phyloP scores from a whole-genome alignment of 805 yeast species.

The Ogataea kodamae region DNA sequence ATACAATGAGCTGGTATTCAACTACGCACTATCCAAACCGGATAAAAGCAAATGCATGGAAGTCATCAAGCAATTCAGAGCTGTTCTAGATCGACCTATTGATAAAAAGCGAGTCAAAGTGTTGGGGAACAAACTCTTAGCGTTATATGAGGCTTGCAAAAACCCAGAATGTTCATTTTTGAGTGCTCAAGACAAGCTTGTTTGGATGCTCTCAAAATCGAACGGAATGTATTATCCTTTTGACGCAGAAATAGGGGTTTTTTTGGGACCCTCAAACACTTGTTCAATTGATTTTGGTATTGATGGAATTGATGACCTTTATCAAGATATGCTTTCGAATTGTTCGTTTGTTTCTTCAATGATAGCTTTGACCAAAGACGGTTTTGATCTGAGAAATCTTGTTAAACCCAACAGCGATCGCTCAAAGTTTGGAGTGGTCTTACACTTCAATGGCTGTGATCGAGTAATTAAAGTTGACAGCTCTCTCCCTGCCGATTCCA shows the following conservation, averaged over 20 bases:
- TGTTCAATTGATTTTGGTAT: constrained; percentile 6
- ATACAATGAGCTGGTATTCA: constrained; percentile 4
- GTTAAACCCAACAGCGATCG: constrained; percentile 26
- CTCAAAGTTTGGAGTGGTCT: constrained; percentile 32
- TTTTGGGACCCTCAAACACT: constrained; percentile 6
- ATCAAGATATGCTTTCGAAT: constrained; percentile 54
- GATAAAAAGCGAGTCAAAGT: constrained; percentile 4
- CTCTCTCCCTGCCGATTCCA: constrained; percentile 37
- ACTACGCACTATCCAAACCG: constrained; percentile 10
- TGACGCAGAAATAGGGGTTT: constrained; percentile 11
- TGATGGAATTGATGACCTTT: constrained; percentile 30
- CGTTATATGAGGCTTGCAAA: constrained; percentile 12
- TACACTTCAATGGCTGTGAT: constrained; percentile 51
- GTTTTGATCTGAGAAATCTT: constrained; percentile 27
- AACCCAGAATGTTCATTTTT: constrained; percentile 1
- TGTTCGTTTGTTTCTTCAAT: constrained; percentile 77
- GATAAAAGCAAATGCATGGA: constrained; percentile 3
- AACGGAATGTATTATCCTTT: constrained; percentile 4
- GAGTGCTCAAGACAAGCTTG: constrained; percentile 16
- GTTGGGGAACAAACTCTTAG: constrained; percentile 12
- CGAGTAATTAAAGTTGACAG: constrained; percentile 45
- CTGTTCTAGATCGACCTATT: constrained; percentile 1
- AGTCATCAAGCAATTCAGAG: constrained; percentile 7
- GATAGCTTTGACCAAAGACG: constrained; percentile 42
- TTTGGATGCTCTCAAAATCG: constrained; percentile 24